Conservation (phyloP, 176 grass and related monocot species). For the Carex cristatella region DNA sequence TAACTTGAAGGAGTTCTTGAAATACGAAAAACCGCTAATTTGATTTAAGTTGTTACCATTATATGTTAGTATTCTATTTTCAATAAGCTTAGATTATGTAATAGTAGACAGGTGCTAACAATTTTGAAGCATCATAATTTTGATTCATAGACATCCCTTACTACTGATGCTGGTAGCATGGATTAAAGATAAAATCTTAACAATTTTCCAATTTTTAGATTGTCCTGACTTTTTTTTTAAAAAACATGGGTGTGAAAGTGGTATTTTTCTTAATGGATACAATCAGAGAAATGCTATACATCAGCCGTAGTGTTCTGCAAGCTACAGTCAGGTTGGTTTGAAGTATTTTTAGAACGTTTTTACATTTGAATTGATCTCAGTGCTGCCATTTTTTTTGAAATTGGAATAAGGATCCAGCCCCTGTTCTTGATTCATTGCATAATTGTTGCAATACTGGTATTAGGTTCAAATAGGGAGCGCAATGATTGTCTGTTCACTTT, state of each 20-base stretch:
- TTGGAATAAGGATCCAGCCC: too few relatives aligned
- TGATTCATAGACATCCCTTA: background rate
- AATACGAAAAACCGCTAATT: background rate
- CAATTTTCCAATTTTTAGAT: background rate
- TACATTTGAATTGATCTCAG: too few relatives aligned
- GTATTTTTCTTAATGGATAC: slow-evolving; percentile 35
- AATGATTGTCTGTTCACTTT: too few relatives aligned
- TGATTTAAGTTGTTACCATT: background rate
- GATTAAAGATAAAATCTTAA: background rate
- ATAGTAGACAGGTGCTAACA: background rate
- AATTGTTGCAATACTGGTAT: too few relatives aligned
- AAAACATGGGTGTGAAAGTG: background rate
- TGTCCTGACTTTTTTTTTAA: background rate
- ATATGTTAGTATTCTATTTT: too few relatives aligned
- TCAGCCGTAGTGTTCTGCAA: slow-evolving; percentile 75
- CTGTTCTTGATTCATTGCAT: too few relatives aligned
- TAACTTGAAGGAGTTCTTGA: too few relatives aligned
- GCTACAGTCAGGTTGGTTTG: slow-evolving; percentile 50
- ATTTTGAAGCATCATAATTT: background rate
- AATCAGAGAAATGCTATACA: slow-evolving; percentile 87
- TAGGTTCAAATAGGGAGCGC: too few relatives aligned
- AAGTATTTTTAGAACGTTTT: too few relatives aligned
- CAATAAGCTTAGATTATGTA: too few relatives aligned
- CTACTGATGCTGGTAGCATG: background rate
- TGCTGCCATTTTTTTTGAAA: too few relatives aligned